A percentile compares a stretch with the other conserved stretches of the same genome.
Conservation (phyloP, 495 filamentous ascomycete species). For the Penicillium malachiteum region DNA sequence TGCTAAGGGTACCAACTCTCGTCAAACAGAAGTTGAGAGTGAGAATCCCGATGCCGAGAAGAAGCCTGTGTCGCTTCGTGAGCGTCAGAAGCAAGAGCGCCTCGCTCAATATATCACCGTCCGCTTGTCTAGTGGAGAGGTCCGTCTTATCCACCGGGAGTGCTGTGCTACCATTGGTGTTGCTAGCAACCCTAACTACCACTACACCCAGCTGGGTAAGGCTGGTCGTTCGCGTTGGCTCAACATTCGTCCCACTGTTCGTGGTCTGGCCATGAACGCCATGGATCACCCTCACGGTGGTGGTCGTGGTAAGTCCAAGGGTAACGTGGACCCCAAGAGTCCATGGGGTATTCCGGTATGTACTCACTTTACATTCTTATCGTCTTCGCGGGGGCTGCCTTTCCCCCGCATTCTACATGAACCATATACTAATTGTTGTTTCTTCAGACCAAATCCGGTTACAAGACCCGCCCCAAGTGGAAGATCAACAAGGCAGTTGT, state of each 20-base stretch:
- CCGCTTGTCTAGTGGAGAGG: slow-evolving; percentile 86
- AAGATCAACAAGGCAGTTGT: slow-evolving; percentile 84
- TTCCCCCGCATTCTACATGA: too few relatives aligned
- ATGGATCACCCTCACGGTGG: slow-evolving; percentile 96
- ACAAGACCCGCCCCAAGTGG: slow-evolving; percentile 81
- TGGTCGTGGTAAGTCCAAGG: slow-evolving; percentile 98
- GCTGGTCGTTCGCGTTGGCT: slow-evolving; percentile 90
- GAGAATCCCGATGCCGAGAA: slow-evolving; percentile 23
- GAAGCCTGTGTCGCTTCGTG: slow-evolving; percentile 36
- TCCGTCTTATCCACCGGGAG: slow-evolving; percentile 81
- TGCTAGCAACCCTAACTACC: slow-evolving; percentile 87
- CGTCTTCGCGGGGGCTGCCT: not conserved
- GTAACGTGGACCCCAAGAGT: slow-evolving; percentile 89
- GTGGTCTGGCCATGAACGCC: slow-evolving; percentile 98
- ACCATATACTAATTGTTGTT: slow-evolving; percentile 16
- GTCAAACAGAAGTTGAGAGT: slow-evolving; percentile 29
- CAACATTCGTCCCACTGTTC: slow-evolving; percentile 88
- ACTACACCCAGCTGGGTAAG: slow-evolving; percentile 89
- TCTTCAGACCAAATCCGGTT: slow-evolving; percentile 84
- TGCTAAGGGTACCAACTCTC: slow-evolving; percentile 72
- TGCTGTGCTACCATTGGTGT: slow-evolving; percentile 92
- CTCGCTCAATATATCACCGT: slow-evolving; percentile 70
- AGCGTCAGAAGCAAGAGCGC: slow-evolving; percentile 51
- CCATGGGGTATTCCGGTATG: slow-evolving; percentile 94
- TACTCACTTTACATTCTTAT: slow-evolving; percentile 17